Evolutionary conservation across 129 eudicot species (phyloP).

Genomic region (Flaveria sonorensis): DNA sequence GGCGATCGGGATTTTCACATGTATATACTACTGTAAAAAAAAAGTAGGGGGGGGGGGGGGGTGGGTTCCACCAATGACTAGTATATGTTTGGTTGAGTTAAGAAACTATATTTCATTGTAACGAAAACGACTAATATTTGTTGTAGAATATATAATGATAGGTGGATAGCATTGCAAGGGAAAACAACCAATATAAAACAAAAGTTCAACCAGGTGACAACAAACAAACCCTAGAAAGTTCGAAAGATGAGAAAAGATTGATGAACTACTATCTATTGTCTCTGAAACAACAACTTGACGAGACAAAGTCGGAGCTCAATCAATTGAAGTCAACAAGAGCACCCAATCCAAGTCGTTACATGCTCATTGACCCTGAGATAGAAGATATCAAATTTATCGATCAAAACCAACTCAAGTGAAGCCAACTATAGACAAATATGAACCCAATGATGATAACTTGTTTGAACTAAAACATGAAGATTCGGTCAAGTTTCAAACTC

Average conservation of each 20-base stretch:
- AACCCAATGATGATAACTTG: neutral
- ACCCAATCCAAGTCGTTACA: constrained; percentile 9
- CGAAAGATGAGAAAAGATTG: constrained; percentile 44
- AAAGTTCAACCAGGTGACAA: constrained; percentile 45
- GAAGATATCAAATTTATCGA: constrained; percentile 71
- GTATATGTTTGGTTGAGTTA: neutral
- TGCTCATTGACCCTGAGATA: constrained; percentile 42
- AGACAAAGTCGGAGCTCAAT: constrained; percentile 70
- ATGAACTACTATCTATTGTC: constrained; percentile 60
- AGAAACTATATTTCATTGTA: neutral
- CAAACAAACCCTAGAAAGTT: constrained; percentile 47
- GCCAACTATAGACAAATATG: neutral
- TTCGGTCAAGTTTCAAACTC: constrained; percentile 47
- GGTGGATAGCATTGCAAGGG: constrained; percentile 42
- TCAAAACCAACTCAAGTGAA: constrained; percentile 28
- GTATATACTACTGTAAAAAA: no score
- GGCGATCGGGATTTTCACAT: no score
- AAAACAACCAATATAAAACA: constrained; percentile 17
- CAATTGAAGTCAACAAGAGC: constrained; percentile 49
- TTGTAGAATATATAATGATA: constrained; percentile 16
- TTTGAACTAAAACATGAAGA: constrained; percentile 39
- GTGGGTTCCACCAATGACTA: no score
- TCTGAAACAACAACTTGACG: constrained; percentile 67
- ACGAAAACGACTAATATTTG: neutral
- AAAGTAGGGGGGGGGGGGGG: no score